A percentile compares a stretch with the other conserved stretches of the same genome.
phyloP scores from a whole-genome alignment of 148 eudicot genomes.

The Vaccinium corymbosum region DNA sequence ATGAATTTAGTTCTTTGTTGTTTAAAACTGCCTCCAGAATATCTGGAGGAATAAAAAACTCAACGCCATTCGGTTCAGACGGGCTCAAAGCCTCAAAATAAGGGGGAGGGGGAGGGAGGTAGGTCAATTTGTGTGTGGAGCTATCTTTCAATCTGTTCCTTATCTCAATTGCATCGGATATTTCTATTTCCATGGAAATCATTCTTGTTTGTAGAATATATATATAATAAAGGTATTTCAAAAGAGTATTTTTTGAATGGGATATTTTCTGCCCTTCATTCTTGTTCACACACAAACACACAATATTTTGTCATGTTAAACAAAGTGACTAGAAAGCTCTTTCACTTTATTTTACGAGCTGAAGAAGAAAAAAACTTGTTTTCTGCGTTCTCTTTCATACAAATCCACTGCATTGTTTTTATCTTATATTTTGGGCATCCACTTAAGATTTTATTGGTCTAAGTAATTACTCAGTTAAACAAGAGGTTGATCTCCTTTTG shows the following conservation, averaged over 20 bases:
- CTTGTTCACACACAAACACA: neutral
- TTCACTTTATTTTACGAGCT: too few relatives aligned
- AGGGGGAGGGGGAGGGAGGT: neutral
- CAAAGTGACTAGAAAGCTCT: too few relatives aligned
- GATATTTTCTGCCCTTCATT: neutral
- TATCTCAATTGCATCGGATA: neutral
- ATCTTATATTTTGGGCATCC: too few relatives aligned
- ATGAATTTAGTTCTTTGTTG: neutral
- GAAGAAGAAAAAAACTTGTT: too few relatives aligned
- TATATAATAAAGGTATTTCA: too few relatives aligned
- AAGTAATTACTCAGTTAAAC: too few relatives aligned
- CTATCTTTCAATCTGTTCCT: neutral
- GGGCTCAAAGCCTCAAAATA: neutral
- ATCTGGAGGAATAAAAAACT: neutral
- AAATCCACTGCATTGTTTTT: too few relatives aligned
- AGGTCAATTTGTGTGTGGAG: neutral
- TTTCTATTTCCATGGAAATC: neutral
- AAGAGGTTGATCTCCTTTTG: too few relatives aligned
- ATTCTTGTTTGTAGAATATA: too few relatives aligned
- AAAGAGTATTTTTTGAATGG: neutral
- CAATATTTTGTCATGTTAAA: too few relatives aligned
- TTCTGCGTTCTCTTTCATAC: too few relatives aligned
- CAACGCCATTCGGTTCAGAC: constrained; percentile 9
- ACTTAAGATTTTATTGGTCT: too few relatives aligned
- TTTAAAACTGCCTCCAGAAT: neutral